These are phyloP conservation scores for Jacaranda mimosifolia DNA, from an alignment of 257 asterid genomes.

Conservation along the genomic window DNA sequence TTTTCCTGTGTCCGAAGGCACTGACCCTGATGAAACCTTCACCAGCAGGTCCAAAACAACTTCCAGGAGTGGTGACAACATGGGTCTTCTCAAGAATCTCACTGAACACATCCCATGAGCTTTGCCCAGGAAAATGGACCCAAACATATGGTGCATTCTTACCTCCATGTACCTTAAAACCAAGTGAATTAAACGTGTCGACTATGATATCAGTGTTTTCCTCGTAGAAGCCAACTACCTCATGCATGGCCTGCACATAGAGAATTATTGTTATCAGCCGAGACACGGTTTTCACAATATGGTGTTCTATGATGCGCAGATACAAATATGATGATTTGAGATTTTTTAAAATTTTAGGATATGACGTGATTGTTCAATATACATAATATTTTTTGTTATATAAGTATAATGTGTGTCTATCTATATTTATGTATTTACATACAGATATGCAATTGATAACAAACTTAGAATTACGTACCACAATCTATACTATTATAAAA, in stretches of 20 bases:
- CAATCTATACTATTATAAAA: too few species aligned
- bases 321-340: too few species aligned
- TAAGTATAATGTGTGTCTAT: too few species aligned
- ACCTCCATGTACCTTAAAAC: constrained; percentile 97
- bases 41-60: constrained; percentile 97
- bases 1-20: constrained; percentile 91
- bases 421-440: too few species aligned
- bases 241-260: constrained; percentile 98
- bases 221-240: constrained; percentile 89
- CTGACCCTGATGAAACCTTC: constrained; percentile 94
- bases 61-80: constrained; percentile 94
- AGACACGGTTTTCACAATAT: too few species aligned
- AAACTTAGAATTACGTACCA: too few species aligned
- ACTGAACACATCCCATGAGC: constrained; percentile 96
- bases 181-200: constrained; percentile 86
- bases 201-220: constrained; percentile 86
- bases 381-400: too few species aligned
- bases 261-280: too few species aligned
- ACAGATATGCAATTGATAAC: too few species aligned
- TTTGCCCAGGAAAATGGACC: constrained; percentile 88
- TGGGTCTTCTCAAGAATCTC: constrained; percentile 96
- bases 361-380: too few species aligned
- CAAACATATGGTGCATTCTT: constrained; percentile 94
- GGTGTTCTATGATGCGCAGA: too few species aligned
- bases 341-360: too few species aligned